phyloP scores from a whole-genome alignment of 2,329 filamentous ascomycete genomes.

The Talaromyces sp. region DNA sequence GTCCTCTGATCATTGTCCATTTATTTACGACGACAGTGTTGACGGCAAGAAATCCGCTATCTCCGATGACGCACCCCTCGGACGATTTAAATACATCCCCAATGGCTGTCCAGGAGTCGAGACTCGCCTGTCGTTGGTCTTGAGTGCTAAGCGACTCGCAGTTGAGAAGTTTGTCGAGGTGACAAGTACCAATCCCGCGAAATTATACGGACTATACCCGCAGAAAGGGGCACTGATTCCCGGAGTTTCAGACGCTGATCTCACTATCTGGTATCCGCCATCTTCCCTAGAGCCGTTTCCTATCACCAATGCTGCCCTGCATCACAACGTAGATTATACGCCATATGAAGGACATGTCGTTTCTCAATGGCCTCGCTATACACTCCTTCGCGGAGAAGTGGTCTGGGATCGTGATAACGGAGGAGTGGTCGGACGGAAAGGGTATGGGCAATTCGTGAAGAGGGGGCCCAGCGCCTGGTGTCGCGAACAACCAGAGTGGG shows the following conservation, averaged over 20 bases:
- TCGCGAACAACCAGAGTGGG: not conserved
- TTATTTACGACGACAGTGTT: slow-evolving; percentile 46
- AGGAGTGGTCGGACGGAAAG: slow-evolving; percentile 9
- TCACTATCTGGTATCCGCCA: slow-evolving; percentile 40
- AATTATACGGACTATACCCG: slow-evolving; percentile 39
- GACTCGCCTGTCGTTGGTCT: slow-evolving; percentile 48
- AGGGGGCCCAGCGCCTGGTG: not conserved
- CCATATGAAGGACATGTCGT: slow-evolving; percentile 32
- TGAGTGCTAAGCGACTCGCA: slow-evolving; percentile 23
- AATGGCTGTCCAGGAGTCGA: slow-evolving; percentile 57
- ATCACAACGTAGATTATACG: slow-evolving; percentile 35
- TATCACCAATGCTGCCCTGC: slow-evolving; percentile 33
- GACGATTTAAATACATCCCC: slow-evolving; percentile 53
- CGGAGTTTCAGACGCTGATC: slow-evolving; percentile 39
- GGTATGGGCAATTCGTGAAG: slow-evolving; percentile 11
- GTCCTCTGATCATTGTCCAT: slow-evolving; percentile 45
- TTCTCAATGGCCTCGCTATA: slow-evolving; percentile 32
- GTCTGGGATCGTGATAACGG: slow-evolving; percentile 28
- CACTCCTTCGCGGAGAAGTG: slow-evolving; percentile 29
- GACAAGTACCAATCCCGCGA: slow-evolving; percentile 42
- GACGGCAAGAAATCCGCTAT: slow-evolving; percentile 48
- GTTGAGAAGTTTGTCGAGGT: slow-evolving; percentile 43
- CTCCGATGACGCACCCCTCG: slow-evolving; percentile 39
- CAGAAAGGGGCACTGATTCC: slow-evolving; percentile 40
- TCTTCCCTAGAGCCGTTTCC: slow-evolving; percentile 18